A percentile compares a stretch with the other conserved stretches of the same genome.
phyloP scores from a whole-genome alignment of 352 stramenopile genomes.

The Pythium insidiosum region DNA sequence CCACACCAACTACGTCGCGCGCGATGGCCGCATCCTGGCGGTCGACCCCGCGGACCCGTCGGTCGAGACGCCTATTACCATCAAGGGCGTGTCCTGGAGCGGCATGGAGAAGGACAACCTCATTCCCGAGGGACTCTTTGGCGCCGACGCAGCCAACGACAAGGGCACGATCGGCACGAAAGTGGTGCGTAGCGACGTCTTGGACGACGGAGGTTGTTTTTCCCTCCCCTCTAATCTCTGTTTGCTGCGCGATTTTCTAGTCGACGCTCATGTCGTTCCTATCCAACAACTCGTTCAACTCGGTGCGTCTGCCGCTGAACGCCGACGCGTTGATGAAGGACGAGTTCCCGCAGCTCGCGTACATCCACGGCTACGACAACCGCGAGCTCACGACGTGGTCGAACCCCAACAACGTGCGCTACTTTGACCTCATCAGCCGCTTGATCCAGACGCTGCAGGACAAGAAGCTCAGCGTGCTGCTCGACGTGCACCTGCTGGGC shows the following conservation, averaged over 20 bases:
- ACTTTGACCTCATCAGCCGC: conserved; percentile 47
- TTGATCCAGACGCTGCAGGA: conserved; percentile 49
- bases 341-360: conserved; percentile 30
- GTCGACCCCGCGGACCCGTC: conserved; percentile 30
- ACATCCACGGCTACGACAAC: conserved; percentile 58
- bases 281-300: conserved; percentile 55
- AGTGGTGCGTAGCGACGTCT: conserved; percentile 23
- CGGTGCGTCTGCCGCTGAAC: conserved; percentile 46
- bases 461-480: conserved; percentile 35
- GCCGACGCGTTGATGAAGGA: conserved; percentile 37
- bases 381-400: conserved; percentile 41
- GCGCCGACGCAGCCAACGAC: conserved; percentile 18
- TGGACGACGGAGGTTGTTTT: neutral
- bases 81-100: conserved; percentile 54
- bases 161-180: conserved; percentile 37
- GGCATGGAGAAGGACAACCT: conserved; percentile 68
- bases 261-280: conserved; percentile 42
- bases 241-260: neutral
- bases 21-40: conserved; percentile 43
- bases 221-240: neutral
- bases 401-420: conserved; percentile 34
- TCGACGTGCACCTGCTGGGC: conserved; percentile 49
- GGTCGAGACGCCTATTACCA: conserved; percentile 39
- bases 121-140: conserved; percentile 54
- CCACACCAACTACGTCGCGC: conserved; percentile 52